Percentiles rank a stretch among this genome's conserved stretches.
phyloP scores from a whole-genome alignment of 2,329 filamentous ascomycete genomes.

The Cladosporium cucumerinum region DNA sequence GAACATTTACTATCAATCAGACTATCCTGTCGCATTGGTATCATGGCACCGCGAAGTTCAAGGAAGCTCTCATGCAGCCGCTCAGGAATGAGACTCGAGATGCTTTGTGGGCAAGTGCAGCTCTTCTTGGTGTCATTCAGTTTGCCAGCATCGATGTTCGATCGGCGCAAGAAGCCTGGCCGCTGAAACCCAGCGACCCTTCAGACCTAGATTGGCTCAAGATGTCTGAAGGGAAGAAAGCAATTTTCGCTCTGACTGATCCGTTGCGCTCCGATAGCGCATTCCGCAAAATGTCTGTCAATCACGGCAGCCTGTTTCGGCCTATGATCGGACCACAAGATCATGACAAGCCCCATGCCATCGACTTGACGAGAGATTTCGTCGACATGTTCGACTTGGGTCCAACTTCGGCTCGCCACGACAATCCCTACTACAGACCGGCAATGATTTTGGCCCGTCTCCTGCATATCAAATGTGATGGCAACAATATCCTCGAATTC shows the following conservation, averaged over 20 bases:
- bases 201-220: constrained; percentile 58
- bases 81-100: constrained; percentile 44
- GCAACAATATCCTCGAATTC: constrained; percentile 45
- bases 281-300: constrained; percentile 36
- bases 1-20: constrained; percentile 27
- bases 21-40: constrained; percentile 48
- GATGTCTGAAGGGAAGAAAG: constrained; percentile 55
- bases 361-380: constrained; percentile 12
- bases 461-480: constrained; percentile 35
- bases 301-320: constrained; percentile 1
- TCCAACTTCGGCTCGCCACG: background rate
- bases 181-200: constrained; percentile 44
- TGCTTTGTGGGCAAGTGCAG: constrained; percentile 45
- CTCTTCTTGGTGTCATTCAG: constrained; percentile 46
- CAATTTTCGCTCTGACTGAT: constrained; percentile 52
- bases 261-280: constrained; percentile 48
- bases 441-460: constrained; percentile 38
- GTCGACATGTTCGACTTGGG: constrained; percentile 19
- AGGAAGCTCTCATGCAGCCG: constrained; percentile 40
- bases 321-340: background rate
- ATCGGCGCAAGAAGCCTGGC: constrained; percentile 53
- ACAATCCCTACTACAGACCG: constrained; percentile 32
- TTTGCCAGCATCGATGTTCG: constrained; percentile 46
- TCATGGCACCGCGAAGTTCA: constrained; percentile 49
- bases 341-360: constrained; percentile 19